These are phyloP conservation scores for Mycosphaerella sp. DNA, from an alignment of 2,329 filamentous ascomycete species.

Conservation along the genomic window DNA sequence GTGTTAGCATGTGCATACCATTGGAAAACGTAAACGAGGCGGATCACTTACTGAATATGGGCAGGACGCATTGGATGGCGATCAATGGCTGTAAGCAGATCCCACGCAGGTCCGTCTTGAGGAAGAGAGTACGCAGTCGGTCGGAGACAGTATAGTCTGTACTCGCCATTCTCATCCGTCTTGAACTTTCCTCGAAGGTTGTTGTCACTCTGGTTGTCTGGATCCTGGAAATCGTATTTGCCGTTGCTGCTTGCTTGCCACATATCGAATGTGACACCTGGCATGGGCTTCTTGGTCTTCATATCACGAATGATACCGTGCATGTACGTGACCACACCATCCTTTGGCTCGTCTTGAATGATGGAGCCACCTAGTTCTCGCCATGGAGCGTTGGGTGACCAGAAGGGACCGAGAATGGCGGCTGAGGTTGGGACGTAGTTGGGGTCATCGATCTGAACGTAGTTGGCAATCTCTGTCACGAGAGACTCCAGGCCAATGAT, in stretches of 20 bases:
- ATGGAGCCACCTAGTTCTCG: constrained; percentile 59
- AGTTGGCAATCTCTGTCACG: constrained; percentile 61
- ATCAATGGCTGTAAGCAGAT: constrained; percentile 49
- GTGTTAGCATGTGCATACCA: background rate
- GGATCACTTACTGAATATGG: constrained; percentile 46
- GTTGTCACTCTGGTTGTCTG: constrained; percentile 62
- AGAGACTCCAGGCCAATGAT: constrained; percentile 67
- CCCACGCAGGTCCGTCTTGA: constrained; percentile 54
- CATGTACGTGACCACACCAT: constrained; percentile 59
- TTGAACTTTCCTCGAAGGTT: constrained; percentile 72
- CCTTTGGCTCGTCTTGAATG: constrained; percentile 54
- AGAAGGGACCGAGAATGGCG: constrained; percentile 71
- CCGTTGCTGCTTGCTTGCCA: constrained; percentile 72
- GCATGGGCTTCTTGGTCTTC: constrained; percentile 58
- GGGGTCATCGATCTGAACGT: constrained; percentile 53
- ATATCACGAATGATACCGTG: constrained; percentile 62
- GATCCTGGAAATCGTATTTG: constrained; percentile 65
- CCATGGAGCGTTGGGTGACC: constrained; percentile 66
- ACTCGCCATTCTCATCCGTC: constrained; percentile 62
- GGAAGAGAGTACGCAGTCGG: constrained; percentile 68
- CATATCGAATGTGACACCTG: constrained; percentile 65
- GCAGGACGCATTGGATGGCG: constrained; percentile 56
- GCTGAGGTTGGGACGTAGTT: constrained; percentile 62
- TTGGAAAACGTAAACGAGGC: background rate
- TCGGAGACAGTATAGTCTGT: constrained; percentile 67